phyloP scores from a whole-genome alignment of 2,329 filamentous ascomycete species.

The Fusarium dimerum region DNA sequence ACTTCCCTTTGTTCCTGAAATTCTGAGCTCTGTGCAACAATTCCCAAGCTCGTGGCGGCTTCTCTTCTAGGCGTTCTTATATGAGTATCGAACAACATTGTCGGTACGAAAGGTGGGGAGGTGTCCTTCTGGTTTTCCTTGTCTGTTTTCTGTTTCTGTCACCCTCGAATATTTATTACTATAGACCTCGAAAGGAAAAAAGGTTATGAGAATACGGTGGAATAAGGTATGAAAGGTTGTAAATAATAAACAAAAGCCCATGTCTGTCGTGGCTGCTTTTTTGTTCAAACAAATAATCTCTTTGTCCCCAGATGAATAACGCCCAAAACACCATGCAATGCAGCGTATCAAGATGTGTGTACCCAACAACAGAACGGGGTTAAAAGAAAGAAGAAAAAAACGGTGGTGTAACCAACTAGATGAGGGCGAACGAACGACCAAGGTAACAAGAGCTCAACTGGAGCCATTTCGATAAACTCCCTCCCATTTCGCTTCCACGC shows the following conservation, averaged over 20 bases:
- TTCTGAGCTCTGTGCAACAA: not conserved
- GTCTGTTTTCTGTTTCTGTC: not conserved
- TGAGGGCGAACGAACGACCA: not conserved
- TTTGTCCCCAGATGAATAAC: constrained; percentile 11
- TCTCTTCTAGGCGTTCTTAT: not conserved
- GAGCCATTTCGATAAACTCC: constrained; percentile 46
- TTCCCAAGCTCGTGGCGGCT: not conserved
- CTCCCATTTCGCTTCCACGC: constrained; percentile 63
- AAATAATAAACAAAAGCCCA: not conserved
- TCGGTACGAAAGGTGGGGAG: not conserved
- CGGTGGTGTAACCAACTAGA: no score
- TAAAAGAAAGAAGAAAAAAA: not conserved
- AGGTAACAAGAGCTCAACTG: constrained; percentile 6
- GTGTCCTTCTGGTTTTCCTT: not conserved
- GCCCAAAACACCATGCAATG: constrained; percentile 39
- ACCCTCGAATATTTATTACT: not conserved
- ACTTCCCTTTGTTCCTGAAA: not conserved
- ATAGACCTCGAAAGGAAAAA: not conserved
- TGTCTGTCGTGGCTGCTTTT: not conserved
- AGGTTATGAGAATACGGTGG: not conserved
- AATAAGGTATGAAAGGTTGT: not conserved
- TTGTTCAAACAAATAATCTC: not conserved
- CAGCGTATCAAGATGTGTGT: constrained; percentile 13
- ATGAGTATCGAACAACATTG: not conserved
- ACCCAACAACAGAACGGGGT: not conserved